Evolutionary conservation across 805 yeast genomes (phyloP).

Genomic region (Ogataea dorogensis): DNA sequence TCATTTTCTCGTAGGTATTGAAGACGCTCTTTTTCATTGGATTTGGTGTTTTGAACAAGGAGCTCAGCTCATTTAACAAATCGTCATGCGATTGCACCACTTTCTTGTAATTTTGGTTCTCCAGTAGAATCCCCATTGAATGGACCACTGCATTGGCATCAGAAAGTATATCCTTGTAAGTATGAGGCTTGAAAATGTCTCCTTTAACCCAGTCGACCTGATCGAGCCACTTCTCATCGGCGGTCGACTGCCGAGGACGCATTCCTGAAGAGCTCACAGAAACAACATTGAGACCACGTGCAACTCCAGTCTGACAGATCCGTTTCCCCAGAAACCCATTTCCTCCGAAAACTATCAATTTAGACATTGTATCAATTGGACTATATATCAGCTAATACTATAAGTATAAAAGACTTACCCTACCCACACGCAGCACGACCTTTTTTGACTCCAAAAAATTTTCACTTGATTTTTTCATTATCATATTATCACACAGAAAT

Average conservation of each 20-base stretch:
- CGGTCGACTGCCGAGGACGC: conserved; percentile 39
- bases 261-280: conserved; percentile 60
- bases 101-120: conserved; percentile 65
- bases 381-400: not conserved
- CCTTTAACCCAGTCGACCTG: conserved; percentile 67
- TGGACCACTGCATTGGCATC: conserved; percentile 73
- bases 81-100: conserved; percentile 37
- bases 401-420: conserved; percentile 10
- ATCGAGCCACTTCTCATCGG: conserved; percentile 46
- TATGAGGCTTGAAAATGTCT: conserved; percentile 62
- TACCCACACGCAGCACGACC: conserved; percentile 16
- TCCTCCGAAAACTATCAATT: conserved; percentile 76
- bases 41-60: conserved; percentile 50
- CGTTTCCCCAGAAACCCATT: conserved; percentile 74
- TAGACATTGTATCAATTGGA: conserved; percentile 13
- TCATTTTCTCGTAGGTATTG: conserved; percentile 59
- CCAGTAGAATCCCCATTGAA: conserved; percentile 74
- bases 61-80: conserved; percentile 36
- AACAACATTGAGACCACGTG: conserved; percentile 61
- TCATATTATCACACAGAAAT: conserved; percentile 14
- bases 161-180: conserved; percentile 48
- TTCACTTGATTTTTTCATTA: conserved; percentile 17
- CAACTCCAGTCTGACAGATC: conserved; percentile 67
- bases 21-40: conserved; percentile 54
- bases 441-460: conserved; percentile 17